Base-by-base conservation (phyloP, 1,284 basidiomycete species). In the Moniliophthora roreri region DNA sequence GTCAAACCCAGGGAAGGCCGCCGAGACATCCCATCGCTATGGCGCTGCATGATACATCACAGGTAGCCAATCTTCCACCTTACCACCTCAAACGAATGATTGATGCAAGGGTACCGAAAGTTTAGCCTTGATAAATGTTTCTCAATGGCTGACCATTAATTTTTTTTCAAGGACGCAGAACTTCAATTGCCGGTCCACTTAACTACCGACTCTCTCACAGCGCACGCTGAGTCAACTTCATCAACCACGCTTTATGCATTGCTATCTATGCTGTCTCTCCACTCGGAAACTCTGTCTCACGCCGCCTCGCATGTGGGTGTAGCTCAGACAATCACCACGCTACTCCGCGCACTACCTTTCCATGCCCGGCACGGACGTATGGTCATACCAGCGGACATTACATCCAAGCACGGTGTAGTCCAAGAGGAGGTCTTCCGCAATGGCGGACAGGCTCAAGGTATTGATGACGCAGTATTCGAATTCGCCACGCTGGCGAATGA, bases 401-500 rank as follows among this genome's bases (percentile, higher is more conserved):
- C 87, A 9, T 85, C 88, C 39, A 85, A 82, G 58, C 86, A 94
- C 63, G 80, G 84, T 7, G 86, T 97, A 10, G 84, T 81, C 44
- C 92, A 96, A 66, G 93, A 97, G 67, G 89, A 94, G 24, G 86
- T 97, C 9, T 88, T 94, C 66, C 78, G 90, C 32, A 76, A 77
- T 39, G 89, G 91, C 1, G 77, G 79, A 8, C 68, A 76, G 16
- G 90, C 89, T 41, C 67, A 76, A 44, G 85, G 82, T 6, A 73
- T 89, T 26, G 81, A 82, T 37, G 82, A 90, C 55, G 93, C 93
- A 0, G 87, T 93, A 34, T 97, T 87, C 66, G 90, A 94, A 64
- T 87, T 96, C 66, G 95, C 95, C 15, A 92, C 89, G 9, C 72
- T 91, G 16, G 95, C 93, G 37, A 94, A 96, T 73, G 93, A 96